Percentiles rank a stretch among this genome's conserved stretches.
Evolutionary conservation across 352 stramenopile genomes (phyloP).

Genomic region (Vaucheria bursata): DNA sequence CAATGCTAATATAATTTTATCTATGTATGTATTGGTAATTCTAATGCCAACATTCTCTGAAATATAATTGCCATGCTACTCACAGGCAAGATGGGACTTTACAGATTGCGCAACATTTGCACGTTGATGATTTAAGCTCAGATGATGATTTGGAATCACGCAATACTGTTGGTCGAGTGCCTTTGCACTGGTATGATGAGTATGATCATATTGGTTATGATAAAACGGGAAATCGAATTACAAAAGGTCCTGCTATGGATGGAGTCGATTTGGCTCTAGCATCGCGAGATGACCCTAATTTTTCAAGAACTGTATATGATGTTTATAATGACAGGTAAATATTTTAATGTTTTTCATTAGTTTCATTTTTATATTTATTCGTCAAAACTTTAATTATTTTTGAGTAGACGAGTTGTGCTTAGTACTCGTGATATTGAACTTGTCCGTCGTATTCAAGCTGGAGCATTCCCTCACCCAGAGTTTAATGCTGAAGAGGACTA

Average conservation of each 20-base stretch:
- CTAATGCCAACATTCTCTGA: background rate
- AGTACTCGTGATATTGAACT: conserved; percentile 93
- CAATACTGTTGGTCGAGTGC: conserved; percentile 59
- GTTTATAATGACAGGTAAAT: conserved; percentile 82
- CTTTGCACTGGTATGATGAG: conserved; percentile 98
- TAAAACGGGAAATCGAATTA: conserved; percentile 87
- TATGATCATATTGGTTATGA: conserved; percentile 99
- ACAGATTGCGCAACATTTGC: conserved; percentile 70
- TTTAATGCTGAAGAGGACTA: conserved; percentile 66
- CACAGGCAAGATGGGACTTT: conserved; percentile 46
- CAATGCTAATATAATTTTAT: no score
- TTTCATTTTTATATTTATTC: no score
- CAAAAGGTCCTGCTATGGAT: conserved; percentile 67
- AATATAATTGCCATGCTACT: background rate
- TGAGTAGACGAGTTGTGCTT: conserved; percentile 72
- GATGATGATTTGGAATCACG: conserved; percentile 82
- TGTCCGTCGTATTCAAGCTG: conserved; percentile 86
- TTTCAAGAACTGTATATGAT: conserved; percentile 93
- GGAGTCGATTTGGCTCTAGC: conserved; percentile 63
- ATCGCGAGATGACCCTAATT: conserved; percentile 76
- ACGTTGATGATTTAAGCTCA: conserved; percentile 95
- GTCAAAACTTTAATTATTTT: no score
- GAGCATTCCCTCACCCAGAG: conserved; percentile 66
- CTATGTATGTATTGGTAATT: background rate
- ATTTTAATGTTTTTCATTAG: no score